Conservation (phyloP, 441 rosid genomes). For the Aleurites moluccanus region DNA sequence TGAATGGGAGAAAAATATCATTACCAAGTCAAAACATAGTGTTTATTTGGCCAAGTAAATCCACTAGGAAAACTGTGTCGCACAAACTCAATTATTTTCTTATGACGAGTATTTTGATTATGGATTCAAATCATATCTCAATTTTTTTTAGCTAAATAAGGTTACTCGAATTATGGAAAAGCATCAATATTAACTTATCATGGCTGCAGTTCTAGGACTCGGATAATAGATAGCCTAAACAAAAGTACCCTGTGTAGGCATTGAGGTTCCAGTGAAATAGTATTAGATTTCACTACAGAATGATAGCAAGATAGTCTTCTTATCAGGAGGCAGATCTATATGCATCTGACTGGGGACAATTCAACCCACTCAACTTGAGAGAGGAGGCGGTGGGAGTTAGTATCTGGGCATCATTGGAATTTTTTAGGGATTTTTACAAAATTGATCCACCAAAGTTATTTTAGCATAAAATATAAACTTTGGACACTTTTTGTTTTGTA, state of each 20-base stretch:
- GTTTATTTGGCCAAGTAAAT: not conserved
- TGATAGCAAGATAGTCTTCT: not conserved
- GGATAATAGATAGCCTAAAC: not conserved
- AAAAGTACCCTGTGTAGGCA: not conserved
- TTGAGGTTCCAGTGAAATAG: not conserved
- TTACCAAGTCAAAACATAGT: not conserved
- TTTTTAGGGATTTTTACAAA: too few relatives aligned
- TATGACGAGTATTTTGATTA: not conserved
- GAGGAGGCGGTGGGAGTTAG: too few relatives aligned
- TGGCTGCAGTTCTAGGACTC: not conserved
- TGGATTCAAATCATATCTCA: not conserved
- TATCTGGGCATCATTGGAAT: too few relatives aligned
- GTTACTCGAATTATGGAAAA: conserved; percentile 1
- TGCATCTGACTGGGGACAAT: too few relatives aligned
- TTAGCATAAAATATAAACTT: too few relatives aligned
- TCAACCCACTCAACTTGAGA: too few relatives aligned
- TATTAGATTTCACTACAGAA: not conserved
- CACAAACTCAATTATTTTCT: not conserved
- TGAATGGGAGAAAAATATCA: not conserved
- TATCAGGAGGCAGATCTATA: too few relatives aligned
- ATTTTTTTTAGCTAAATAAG: not conserved
- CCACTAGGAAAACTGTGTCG: too few relatives aligned
- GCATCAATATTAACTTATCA: not conserved
- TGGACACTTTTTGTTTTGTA: too few relatives aligned
- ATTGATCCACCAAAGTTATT: too few relatives aligned